These are phyloP conservation scores for Coemansia sp. DNA, from an alignment of 192 early-diverging fungal species.

Conservation along the genomic window DNA sequence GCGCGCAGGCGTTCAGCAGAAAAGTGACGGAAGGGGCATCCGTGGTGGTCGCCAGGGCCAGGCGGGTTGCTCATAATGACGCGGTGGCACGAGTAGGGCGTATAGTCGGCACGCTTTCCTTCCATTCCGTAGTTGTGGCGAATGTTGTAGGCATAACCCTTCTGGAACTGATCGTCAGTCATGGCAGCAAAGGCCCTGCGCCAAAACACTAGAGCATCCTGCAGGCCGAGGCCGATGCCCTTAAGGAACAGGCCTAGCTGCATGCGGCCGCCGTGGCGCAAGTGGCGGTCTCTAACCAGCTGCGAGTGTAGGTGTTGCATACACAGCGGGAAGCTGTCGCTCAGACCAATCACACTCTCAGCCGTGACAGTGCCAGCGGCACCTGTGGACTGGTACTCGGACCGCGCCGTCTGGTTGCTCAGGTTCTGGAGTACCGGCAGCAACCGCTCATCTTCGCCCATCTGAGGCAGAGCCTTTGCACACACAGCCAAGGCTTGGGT, in stretches of 20 bases:
- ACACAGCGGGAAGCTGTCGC: constrained; percentile 83
- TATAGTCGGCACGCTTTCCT: constrained; percentile 81
- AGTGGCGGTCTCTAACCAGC: constrained; percentile 73
- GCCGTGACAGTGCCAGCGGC: constrained; percentile 63
- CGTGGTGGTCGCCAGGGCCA: constrained; percentile 84
- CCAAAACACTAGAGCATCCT: constrained; percentile 94
- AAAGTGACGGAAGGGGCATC: constrained; percentile 93
- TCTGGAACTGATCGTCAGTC: constrained; percentile 90
- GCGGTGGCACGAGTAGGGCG: constrained; percentile 79
- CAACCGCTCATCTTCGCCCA: constrained; percentile 93
- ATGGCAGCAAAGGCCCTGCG: constrained; percentile 73
- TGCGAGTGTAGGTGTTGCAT: constrained; percentile 81
- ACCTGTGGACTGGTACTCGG: constrained; percentile 60
- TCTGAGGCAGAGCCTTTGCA: constrained; percentile 74
- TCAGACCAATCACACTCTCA: constrained; percentile 66
- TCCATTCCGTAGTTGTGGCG: constrained; percentile 96
- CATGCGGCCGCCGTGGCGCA: constrained; percentile 85
- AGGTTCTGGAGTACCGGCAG: constrained; percentile 85
- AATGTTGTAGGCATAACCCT: constrained; percentile 92
- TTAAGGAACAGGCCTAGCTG: constrained; percentile 95
- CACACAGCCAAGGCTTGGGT: constrained; percentile 56
- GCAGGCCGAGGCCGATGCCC: constrained; percentile 83
- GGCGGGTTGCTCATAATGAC: constrained; percentile 84
- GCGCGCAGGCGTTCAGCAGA: constrained; percentile 62
- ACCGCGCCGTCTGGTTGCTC: constrained; percentile 75